Base-by-base conservation (phyloP, 306 rosid species). In the Argentina anserina region DNA sequence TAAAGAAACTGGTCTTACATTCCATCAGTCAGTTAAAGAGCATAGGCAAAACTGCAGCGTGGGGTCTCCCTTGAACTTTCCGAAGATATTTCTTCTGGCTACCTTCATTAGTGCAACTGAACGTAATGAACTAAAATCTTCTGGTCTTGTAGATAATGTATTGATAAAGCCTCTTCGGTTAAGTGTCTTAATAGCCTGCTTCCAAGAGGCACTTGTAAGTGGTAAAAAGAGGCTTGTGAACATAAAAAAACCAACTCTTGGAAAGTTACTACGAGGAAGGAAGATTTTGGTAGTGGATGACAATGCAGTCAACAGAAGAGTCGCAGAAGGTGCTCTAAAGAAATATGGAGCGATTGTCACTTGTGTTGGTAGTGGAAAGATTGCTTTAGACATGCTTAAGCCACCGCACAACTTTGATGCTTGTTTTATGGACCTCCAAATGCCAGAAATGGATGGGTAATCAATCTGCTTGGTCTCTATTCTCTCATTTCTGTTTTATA, bases 361-460 rank as follows among this genome's bases (percentile, higher is more conserved):
- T 34, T 83, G 92, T 42, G 96, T 91, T 41, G 92, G 89, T 33
- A 82, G 91, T 56, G 98, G 98, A 61, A 83, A 37, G 79, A 83
- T 75, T 72, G 98, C 98, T 56, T 71, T 94, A 33, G 70, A 80
- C 40, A 66, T 74, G 86, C 96, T 94, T 43, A 71, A 84, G 69
- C 96, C 87, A 61, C 98, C 98, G 1, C 98, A 94, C 78, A 66
- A 31, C 76, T 89, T 91, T 52, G 84, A 88, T 75, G 96, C 92
- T 59, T 94, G 98, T 81, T 94, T 94, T 88, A 94, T 94, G 98
- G 98, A 94, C 87, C 95, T 94, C 86, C 98, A 89, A 74, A 94
- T 94, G 98, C 98, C 97, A 29, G 96, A 89, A 86, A 94, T 94
- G 97, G 92, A 94, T n/a, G 98, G 98, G 98, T 94, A 94, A 84